phyloP scores from a whole-genome alignment of 2,329 filamentous ascomycete genomes.

The Hymenoscyphus infarciens region DNA sequence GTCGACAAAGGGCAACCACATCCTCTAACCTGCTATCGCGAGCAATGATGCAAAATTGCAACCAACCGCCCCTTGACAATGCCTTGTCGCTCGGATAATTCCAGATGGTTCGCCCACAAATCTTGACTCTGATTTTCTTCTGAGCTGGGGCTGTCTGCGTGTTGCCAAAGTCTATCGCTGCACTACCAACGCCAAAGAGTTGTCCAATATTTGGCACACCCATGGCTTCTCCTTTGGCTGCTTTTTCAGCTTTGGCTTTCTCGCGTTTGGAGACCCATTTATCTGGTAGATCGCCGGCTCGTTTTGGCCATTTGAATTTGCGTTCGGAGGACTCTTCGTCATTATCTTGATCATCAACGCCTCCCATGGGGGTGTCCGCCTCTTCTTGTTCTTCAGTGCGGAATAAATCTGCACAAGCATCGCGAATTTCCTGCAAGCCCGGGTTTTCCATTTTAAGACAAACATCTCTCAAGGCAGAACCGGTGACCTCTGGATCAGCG shows the following conservation, averaged over 20 bases:
- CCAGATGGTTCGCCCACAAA: constrained; percentile 48
- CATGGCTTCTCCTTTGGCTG: constrained; percentile 28
- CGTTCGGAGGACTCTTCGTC: neutral
- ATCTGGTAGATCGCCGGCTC: constrained; percentile 26
- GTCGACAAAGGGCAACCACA: constrained; percentile 45
- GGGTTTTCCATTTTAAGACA: constrained; percentile 47
- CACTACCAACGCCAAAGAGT: constrained; percentile 22
- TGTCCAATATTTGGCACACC: neutral
- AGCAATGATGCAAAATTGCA: constrained; percentile 48
- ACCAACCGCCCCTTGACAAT: constrained; percentile 46
- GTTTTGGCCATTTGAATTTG: constrained; percentile 7
- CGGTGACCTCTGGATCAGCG: constrained; percentile 40
- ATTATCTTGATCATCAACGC: constrained; percentile 26
- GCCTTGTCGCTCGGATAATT: constrained; percentile 48
- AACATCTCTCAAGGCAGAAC: constrained; percentile 43
- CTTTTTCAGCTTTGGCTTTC: constrained; percentile 27
- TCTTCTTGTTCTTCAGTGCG: constrained; percentile 40
- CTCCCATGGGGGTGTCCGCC: constrained; percentile 34
- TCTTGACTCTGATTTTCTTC: constrained; percentile 40
- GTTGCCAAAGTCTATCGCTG: constrained; percentile 34
- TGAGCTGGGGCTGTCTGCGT: constrained; percentile 38
- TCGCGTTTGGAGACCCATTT: constrained; percentile 25
- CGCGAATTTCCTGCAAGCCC: constrained; percentile 46
- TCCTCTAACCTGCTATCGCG: constrained; percentile 45
- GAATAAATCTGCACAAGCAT: constrained; percentile 48